Conservation (phyloP, 208 protist genomes). For the Zelonia costaricensis region DNA sequence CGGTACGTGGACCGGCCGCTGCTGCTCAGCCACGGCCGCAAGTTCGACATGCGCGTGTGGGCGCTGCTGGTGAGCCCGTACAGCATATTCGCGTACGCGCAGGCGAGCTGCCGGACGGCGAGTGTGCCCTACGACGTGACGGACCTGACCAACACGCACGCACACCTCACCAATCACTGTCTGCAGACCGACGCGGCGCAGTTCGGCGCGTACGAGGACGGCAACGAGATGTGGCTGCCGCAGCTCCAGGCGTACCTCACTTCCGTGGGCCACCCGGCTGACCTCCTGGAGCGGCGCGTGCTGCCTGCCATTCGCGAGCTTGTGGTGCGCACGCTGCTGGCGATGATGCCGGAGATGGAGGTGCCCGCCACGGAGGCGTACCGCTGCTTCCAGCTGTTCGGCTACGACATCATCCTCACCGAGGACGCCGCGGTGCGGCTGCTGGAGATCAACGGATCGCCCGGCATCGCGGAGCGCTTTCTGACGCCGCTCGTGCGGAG, state of each 20-base stretch:
- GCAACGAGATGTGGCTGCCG: slow-evolving; percentile 90
- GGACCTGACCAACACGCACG: slow-evolving; percentile 43
- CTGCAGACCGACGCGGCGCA: slow-evolving; percentile 54
- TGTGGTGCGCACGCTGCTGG: slow-evolving; percentile 71
- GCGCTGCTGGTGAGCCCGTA: slow-evolving; percentile 63
- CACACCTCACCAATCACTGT: slow-evolving; percentile 93
- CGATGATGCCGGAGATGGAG: slow-evolving; percentile 49
- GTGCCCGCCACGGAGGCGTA: slow-evolving; percentile 58
- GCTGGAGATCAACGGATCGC: slow-evolving; percentile 91
- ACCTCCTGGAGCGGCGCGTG: slow-evolving; percentile 46
- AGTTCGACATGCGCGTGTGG: slow-evolving; percentile 93
- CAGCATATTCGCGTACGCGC: slow-evolving; percentile 78
- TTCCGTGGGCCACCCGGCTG: slow-evolving; percentile 28
- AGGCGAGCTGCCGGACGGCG: slow-evolving; percentile 85
- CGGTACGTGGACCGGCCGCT: slow-evolving; percentile 86
- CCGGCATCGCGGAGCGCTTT: slow-evolving; percentile 72
- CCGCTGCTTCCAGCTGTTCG: slow-evolving; percentile 89
- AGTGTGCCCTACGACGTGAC: slow-evolving; percentile 56
- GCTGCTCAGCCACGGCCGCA: slow-evolving; percentile 68
- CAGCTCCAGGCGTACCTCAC: slow-evolving; percentile 59
- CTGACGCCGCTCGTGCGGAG: slow-evolving; percentile 54
- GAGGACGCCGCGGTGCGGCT: slow-evolving; percentile 69
- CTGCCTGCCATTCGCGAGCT: slow-evolving; percentile 71
- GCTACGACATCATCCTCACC: slow-evolving; percentile 89
- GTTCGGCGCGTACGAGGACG: slow-evolving; percentile 78